Evolutionary conservation across 352 stramenopile genomes (phyloP), one percentile per base, ranked within the genome.

Genomic region (Hyphochytrium catenoides): DNA sequence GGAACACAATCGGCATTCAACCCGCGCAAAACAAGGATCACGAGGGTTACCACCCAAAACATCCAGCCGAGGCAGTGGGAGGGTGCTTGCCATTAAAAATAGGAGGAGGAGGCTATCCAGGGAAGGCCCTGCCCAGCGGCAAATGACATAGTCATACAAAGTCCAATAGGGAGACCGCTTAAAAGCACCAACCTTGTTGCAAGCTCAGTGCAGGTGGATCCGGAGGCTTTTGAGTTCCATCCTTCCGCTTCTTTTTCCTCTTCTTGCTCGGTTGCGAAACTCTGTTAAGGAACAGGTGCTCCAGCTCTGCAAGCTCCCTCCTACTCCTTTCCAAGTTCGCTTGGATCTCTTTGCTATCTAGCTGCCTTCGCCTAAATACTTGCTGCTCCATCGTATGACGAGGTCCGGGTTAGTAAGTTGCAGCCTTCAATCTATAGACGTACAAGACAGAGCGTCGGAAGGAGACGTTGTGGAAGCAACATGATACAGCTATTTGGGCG

Each of bases 241-340:
- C 65, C 32, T 78, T 57, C 5, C 68, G 56, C 52, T 82, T 77
- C 47, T 82, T 60, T n/a, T 60, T 59, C 50, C 88, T 49, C 54
- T 74, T 53, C 59, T 83, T 71, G 56, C 95, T 95, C 25, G 82
- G 91, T 46, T 93, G 76, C 38, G 90, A 57, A 3, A 86, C 81
- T 8, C 86, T 51, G 44, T 96, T 79, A 20, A 98, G 54, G 48
- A 96, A 98, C 19, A 75, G 85, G 21, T 86, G 78, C 54, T 98
- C 89, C 1, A 93, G 57, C 42, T 93, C 76, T 0, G 65, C 66
- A 3, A 85, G 50, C 16, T 82, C 65, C 20, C 63, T 62, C 1
- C 65, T 59, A 31, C 76, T 85, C 7, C 35, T 50, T 39, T 78
- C 64, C 51, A 78, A 62, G 27, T 83, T 66, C 4, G 75, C 66